phyloP scores from a whole-genome alignment of 2,329 filamentous ascomycete genomes.

The Didymosphaeria variabile region DNA sequence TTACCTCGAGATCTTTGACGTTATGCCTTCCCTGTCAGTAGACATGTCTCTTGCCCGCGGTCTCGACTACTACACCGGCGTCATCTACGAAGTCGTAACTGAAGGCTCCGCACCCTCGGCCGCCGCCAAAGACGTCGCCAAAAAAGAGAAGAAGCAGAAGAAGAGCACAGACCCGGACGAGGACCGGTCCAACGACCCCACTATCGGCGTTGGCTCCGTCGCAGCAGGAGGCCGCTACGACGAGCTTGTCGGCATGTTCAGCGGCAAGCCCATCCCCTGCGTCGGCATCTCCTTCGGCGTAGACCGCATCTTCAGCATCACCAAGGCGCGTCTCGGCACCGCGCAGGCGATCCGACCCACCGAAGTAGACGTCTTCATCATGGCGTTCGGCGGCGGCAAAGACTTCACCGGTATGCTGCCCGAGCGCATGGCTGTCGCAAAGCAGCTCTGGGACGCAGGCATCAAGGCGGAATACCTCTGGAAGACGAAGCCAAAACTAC shows the following conservation, averaged over 20 bases:
- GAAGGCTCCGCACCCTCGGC: conserved; percentile 72
- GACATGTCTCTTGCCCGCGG: conserved; percentile 90
- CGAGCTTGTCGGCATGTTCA: conserved; percentile 93
- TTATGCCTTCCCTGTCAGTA: conserved; percentile 80
- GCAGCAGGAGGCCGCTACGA: conserved; percentile 93
- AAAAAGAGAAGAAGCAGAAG: conserved; percentile 48
- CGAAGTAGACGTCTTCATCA: conserved; percentile 90
- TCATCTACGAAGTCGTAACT: conserved; percentile 90
- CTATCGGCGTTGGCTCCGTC: conserved; percentile 83
- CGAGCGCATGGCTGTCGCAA: conserved; percentile 83
- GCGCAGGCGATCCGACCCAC: conserved; percentile 68
- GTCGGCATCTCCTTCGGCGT: conserved; percentile 94
- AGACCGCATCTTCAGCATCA: conserved; percentile 93
- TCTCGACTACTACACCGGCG: conserved; percentile 89
- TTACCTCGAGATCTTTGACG: conserved; percentile 81
- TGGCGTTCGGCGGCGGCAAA: conserved; percentile 91
- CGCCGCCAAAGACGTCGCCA: conserved; percentile 52
- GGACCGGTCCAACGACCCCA: conserved; percentile 80
- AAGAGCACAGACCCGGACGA: conserved; percentile 58
- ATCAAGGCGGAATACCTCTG: conserved; percentile 91
- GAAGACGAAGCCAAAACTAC: conserved; percentile 90
- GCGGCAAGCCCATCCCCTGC: conserved; percentile 87
- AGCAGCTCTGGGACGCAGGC: conserved; percentile 82
- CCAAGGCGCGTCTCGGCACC: conserved; percentile 76
- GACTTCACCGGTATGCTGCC: conserved; percentile 81